Conservation (phyloP, 2,329 filamentous ascomycete genomes). For the Plenodomus tracheiphilus region DNA sequence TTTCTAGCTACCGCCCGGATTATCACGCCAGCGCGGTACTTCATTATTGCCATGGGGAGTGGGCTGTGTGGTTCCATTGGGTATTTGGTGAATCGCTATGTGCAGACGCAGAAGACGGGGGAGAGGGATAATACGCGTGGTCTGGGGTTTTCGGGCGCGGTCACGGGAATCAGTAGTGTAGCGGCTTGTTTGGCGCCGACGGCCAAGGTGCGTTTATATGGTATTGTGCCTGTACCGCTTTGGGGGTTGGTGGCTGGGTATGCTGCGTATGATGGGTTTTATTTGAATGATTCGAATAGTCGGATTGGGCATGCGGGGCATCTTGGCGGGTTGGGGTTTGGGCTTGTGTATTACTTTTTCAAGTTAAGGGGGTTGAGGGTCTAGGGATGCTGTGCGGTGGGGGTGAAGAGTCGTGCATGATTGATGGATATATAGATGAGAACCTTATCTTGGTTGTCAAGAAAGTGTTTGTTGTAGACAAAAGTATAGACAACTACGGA, state of each 20-base stretch:
- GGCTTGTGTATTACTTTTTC: conserved; percentile 35
- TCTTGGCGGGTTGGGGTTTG: conserved; percentile 50
- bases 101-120: conserved; percentile 3
- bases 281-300: conserved; percentile 34
- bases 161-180: conserved; percentile 47
- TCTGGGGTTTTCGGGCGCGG: conserved; percentile 45
- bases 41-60: conserved; percentile 36
- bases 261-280: conserved; percentile 45
- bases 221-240: conserved; percentile 47
- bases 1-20: conserved; percentile 36
- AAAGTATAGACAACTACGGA: no score
- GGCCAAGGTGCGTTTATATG: conserved; percentile 38
- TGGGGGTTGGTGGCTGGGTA: conserved; percentile 43
- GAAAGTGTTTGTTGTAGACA: no score
- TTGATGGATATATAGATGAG: no score
- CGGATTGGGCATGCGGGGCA: conserved; percentile 49
- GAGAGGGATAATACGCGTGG: conserved; percentile 11
- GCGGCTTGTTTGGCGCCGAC: conserved; percentile 46
- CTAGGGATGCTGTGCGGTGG: conserved; percentile 1
- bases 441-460: no score
- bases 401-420: no score
- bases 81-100: conserved; percentile 17
- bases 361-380: conserved; percentile 20
- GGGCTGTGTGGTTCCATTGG: conserved; percentile 27
- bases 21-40: conserved; percentile 29